A percentile compares a stretch with the other conserved stretches of the same genome.
These are phyloP conservation scores for Ammopiptanthus mongolicus DNA, from an alignment of 306 rosid genomes.

Conservation along the genomic window DNA sequence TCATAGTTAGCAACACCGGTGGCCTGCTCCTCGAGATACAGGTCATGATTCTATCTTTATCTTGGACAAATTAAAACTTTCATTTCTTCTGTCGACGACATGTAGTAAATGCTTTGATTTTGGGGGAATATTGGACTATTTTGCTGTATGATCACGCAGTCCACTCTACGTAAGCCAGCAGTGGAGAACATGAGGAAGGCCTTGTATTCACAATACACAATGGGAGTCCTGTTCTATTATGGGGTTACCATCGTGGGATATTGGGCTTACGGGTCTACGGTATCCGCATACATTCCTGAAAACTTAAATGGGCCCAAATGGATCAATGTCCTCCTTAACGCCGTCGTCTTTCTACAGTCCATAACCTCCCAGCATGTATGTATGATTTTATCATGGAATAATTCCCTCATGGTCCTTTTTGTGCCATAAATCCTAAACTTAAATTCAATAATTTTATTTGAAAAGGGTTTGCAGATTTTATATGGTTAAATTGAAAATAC, in stretches of 20 bases:
- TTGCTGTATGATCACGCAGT: conserved; percentile 14
- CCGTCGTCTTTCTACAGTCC: conserved; percentile 45
- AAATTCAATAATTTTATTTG: background rate
- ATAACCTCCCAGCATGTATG: conserved; percentile 54
- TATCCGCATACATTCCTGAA: conserved; percentile 41
- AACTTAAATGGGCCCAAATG: conserved; percentile 47
- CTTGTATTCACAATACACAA: conserved; percentile 33
- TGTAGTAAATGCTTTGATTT: background rate
- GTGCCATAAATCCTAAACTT: background rate
- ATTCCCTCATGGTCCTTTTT: background rate
- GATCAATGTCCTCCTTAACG: conserved; percentile 38
- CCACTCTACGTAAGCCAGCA: conserved; percentile 47
- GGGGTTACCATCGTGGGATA: conserved; percentile 40
- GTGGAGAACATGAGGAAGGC: conserved; percentile 55
- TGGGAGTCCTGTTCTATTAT: conserved; percentile 40
- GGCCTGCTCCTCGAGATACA: conserved; percentile 58
- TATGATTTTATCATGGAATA: background rate
- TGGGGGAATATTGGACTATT: background rate
- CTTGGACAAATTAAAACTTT: background rate
- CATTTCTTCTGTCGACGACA: background rate
- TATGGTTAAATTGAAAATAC: no score
- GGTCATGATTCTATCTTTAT: conserved; percentile 12
- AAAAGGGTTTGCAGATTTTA: no score
- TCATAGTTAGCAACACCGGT: conserved; percentile 41
- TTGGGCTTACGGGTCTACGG: conserved; percentile 60